These are phyloP conservation scores for Botrytis squamosa DNA, from an alignment of 2,329 filamentous ascomycete species.

Conservation along the genomic window DNA sequence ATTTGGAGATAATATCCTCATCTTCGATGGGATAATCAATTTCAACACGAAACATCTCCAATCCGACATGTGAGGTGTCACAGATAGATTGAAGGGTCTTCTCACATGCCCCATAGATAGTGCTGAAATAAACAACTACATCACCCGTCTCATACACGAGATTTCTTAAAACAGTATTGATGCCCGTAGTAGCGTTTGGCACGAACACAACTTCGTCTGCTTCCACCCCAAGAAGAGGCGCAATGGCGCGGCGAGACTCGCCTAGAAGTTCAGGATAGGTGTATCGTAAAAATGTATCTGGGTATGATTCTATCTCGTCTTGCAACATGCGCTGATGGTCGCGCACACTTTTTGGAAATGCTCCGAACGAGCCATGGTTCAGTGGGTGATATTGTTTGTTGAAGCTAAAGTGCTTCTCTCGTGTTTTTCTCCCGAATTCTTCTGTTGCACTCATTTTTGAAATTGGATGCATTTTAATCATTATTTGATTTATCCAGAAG, in stretches of 20 bases:
- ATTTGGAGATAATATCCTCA: conserved; percentile 41
- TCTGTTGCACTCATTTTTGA: background rate
- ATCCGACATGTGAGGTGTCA: conserved; percentile 23
- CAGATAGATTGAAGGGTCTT: conserved; percentile 68
- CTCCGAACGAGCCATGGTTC: background rate
- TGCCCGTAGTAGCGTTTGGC: conserved; percentile 72
- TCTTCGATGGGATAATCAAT: conserved; percentile 70
- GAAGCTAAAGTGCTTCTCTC: background rate
- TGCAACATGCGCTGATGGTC: background rate
- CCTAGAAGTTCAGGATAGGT: background rate
- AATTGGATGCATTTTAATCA: background rate
- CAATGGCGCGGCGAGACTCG: background rate
- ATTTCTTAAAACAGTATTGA: conserved; percentile 76
- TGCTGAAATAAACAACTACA: conserved; percentile 73
- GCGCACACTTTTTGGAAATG: background rate
- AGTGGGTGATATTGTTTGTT: background rate
- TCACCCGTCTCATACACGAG: conserved; percentile 64
- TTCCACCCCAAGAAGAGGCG: background rate
- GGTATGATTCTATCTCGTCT: background rate
- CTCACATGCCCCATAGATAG: conserved; percentile 75
- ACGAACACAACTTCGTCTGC: conserved; percentile 48
- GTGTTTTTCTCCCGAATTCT: background rate
- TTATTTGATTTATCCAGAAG: too few relatives aligned
- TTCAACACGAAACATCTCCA: conserved; percentile 44
- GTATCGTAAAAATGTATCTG: background rate